Base-by-base conservation (phyloP, 768 basidiomycete genomes). In the Thelephora aurantiotincta region DNA sequence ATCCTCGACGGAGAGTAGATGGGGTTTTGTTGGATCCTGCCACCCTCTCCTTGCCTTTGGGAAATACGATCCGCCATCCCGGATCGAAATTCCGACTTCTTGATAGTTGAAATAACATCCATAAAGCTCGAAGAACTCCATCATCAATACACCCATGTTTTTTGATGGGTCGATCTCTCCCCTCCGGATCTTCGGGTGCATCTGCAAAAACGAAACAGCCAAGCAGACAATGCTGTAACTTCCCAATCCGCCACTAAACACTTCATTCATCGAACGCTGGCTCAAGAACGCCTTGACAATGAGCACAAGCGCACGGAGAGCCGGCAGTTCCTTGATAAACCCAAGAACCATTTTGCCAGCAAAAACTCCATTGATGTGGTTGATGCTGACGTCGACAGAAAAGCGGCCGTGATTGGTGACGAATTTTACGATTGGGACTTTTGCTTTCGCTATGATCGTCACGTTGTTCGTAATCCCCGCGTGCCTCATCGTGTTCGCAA, bases 61-160 rank as follows among this genome's bases (percentile, higher is more conserved):
- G 58, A 81, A 98, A 65, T 98, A 98, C 30, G 75, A 80, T 14
- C 96, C 96, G 2, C 92, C 89, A 33, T 87, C 75, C 35, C 83
- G 73, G 18, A 98, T 61, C 11, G 89, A 91, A 52, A 99, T 88
- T 7, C 94, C 94, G 14, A 82, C 78, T 57, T 87, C 80, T 47
- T 82, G 77, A 55, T 90, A 96, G 62, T 93, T 92, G 74, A 97
- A 98, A 61, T 80, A 79, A 44, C 73, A 69, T 13, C 93, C 94
- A 61, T 98, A 98, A 11, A 94, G 70, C 68, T 98, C 93, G 58
- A 98, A 96, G 60, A 98, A 97, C 63, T 99, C 96, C 71, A 97
- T 77, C 41, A 96, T 73, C 47, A 99, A 67, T n/a, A 93, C 86
- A 1, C 96, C 96, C 9, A 98, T 70, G 58, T 98, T 98, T 56